Conservation (phyloP, 495 filamentous ascomycete genomes). For the Peziza echinospora region DNA sequence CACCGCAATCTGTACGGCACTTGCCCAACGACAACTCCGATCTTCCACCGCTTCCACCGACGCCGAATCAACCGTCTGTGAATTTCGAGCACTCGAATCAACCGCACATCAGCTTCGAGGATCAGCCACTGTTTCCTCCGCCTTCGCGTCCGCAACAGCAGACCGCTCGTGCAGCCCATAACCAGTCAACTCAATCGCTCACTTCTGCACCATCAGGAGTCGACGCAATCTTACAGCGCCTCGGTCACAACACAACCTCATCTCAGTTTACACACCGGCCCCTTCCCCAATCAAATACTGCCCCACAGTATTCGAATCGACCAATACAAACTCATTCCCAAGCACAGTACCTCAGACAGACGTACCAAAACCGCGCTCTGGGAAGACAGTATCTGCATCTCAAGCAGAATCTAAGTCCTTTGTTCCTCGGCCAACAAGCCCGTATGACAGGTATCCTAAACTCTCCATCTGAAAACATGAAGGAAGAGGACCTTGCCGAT, state of each 20-base stretch:
- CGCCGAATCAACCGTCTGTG: slow-evolving; percentile 11
- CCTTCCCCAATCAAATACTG: slow-evolving; percentile 19
- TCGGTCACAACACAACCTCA: slow-evolving; percentile 35
- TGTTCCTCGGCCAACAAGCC: slow-evolving; percentile 23
- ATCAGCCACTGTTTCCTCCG: slow-evolving; percentile 16
- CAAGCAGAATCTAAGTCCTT: slow-evolving; percentile 19
- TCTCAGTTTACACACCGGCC: slow-evolving; percentile 37
- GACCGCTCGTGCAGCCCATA: slow-evolving; percentile 6
- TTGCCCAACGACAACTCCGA: slow-evolving; percentile 14
- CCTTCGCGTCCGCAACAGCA: slow-evolving; percentile 8
- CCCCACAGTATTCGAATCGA: slow-evolving; percentile 21
- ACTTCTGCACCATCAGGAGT: slow-evolving; percentile 22
- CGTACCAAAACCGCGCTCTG: slow-evolving; percentile 10
- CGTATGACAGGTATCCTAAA: slow-evolving; percentile 22
- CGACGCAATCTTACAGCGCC: slow-evolving; percentile 35
- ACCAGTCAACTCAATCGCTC: slow-evolving; percentile 12
- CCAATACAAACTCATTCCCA: slow-evolving; percentile 16
- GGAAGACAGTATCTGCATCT: slow-evolving; percentile 26
- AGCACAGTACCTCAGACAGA: slow-evolving; percentile 1
- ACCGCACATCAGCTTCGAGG: slow-evolving; percentile 18
- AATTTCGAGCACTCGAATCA: slow-evolving; percentile 13
- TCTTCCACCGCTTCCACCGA: slow-evolving; percentile 8
- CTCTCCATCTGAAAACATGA: slow-evolving; percentile 6
- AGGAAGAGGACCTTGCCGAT: slow-evolving; percentile 29
- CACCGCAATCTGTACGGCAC: slow-evolving; percentile 12